Conservation (phyloP, 768 basidiomycete species). For the Xerocomellus dryophilus region DNA sequence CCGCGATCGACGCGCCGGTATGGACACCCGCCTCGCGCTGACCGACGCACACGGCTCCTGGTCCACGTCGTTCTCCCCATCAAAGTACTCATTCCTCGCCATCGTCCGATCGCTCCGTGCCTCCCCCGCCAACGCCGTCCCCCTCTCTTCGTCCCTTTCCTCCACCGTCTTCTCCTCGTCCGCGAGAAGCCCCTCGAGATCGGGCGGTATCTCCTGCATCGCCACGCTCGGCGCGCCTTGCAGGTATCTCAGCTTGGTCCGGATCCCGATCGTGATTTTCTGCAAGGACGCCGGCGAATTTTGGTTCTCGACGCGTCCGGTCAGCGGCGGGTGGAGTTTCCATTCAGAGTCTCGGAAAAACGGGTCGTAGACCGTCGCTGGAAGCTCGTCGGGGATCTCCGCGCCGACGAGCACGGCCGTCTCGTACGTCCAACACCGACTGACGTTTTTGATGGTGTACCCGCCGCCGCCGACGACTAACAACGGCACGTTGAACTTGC, state of each 20-base stretch:
- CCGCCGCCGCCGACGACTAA: constrained; percentile 94
- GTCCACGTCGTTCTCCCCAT: constrained; percentile 69
- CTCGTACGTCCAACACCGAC: constrained; percentile 99
- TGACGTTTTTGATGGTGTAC: constrained; percentile 95
- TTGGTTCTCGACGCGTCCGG: constrained; percentile 88
- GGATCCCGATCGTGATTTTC: constrained; percentile 79
- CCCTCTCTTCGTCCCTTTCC: constrained; percentile 69
- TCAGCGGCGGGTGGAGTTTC: constrained; percentile 90
- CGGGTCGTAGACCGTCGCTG: constrained; percentile 83
- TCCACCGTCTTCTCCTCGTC: constrained; percentile 68
- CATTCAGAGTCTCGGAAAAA: constrained; percentile 92
- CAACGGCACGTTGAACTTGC: constrained; percentile 86
- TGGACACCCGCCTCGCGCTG: constrained; percentile 15
- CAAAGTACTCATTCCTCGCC: constrained; percentile 68
- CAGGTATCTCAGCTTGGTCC: constrained; percentile 86
- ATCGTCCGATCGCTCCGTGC: constrained; percentile 49
- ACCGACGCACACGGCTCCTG: constrained; percentile 37
- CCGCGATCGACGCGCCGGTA: constrained; percentile 18
- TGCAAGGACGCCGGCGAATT: constrained; percentile 83
- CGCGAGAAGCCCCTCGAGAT: constrained; percentile 72
- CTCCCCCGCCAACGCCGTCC: constrained; percentile 51
- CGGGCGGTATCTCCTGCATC: constrained; percentile 95
- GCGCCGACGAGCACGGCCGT: constrained; percentile 89
- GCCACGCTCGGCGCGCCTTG: constrained; percentile 95
- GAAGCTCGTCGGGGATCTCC: constrained; percentile 81